Evolutionary conservation across 2,329 filamentous ascomycete species (phyloP), one percentile per base, ranked within the genome.

Genomic region (Scytalidium lignicola): DNA sequence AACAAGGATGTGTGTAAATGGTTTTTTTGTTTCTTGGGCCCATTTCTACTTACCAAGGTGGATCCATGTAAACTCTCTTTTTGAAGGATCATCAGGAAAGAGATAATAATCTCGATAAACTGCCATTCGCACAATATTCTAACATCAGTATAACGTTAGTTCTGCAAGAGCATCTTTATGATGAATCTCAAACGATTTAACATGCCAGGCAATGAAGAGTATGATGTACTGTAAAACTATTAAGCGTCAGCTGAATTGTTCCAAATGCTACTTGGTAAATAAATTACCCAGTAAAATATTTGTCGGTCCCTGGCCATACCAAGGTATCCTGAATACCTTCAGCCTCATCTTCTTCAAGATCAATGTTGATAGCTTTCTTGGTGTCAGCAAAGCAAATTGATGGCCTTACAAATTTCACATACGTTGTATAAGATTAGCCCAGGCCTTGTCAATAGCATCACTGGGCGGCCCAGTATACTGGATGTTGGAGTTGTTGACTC

Each of bases 181-280:
- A 26, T 26, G 10, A 26, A 26, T n/a, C n/a, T n/a, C n/a, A 26
- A 26, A 26, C 10, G 23, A 10, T 26, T 5, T n/a, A 1, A 17
- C 43, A 29, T 29, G 28, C 43, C 3, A 44, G 22, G 26, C 43
- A 44, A 44, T 44, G 43, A n/a, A 44, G 20, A 20, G 22, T 29
- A 29, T 44, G 43, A 18, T 29, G 29, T 19, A 29, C 43, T 17
- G 26, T 29, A 8, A 44, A 23, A 5, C 21, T 44, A 13, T 10
- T 15, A 3, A 29, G 8, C 2, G 22, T 18, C 12, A 26, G 23
- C 23, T 6, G 10, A 26, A 26, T 26, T 26, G 10, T 26, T 6
- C 10, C 10, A 26, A 26, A 26, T 26, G n/a, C n/a, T 26, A 10
- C 10, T 26, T 26, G 23, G 23, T n/a, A n/a, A n/a, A n/a, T n/a